Conservation (phyloP, 1,284 basidiomycete genomes). For the Moesziomyces parantarcticus region DNA sequence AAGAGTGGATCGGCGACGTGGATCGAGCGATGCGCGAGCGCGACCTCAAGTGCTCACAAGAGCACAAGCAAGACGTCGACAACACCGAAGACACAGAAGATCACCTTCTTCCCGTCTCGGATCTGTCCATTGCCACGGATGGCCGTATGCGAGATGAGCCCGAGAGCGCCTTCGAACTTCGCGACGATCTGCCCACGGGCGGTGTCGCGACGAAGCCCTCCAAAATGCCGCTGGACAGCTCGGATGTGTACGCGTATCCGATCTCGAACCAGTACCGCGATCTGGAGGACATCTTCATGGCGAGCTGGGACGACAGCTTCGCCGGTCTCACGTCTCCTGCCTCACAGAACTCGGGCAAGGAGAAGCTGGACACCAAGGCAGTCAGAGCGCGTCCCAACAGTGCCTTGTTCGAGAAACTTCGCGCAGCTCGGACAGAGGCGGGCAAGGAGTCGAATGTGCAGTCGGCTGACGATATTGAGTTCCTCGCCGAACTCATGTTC, state of each 20-base stretch:
- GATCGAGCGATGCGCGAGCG: conserved; percentile 34
- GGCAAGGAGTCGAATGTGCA: neutral
- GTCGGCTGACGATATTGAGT: conserved; percentile 18
- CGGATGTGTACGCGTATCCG: conserved; percentile 17
- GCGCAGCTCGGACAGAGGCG: conserved; percentile 5
- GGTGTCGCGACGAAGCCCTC: conserved; percentile 9
- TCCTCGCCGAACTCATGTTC: conserved; percentile 31
- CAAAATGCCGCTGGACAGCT: conserved; percentile 10
- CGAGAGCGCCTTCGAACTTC: neutral
- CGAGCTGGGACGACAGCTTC: conserved; percentile 36
- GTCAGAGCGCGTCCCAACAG: conserved; percentile 14
- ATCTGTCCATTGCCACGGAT: conserved; percentile 33
- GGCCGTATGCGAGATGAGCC: conserved; percentile 19
- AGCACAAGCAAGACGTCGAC: conserved; percentile 15
- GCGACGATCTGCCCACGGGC: neutral
- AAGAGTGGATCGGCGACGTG: conserved; percentile 45
- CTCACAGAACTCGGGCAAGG: neutral
- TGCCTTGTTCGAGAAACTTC: conserved; percentile 21
- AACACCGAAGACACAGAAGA: conserved; percentile 6
- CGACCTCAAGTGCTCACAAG: conserved; percentile 19
- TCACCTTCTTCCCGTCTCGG: conserved; percentile 40
- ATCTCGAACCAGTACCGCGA: conserved; percentile 32
- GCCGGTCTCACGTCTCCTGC: conserved; percentile 7
- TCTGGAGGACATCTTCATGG: conserved; percentile 35
- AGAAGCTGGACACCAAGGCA: conserved; percentile 2